Evolutionary conservation across 805 yeast genomes (phyloP).

Genomic region (Kodamaea lidongshanica): DNA sequence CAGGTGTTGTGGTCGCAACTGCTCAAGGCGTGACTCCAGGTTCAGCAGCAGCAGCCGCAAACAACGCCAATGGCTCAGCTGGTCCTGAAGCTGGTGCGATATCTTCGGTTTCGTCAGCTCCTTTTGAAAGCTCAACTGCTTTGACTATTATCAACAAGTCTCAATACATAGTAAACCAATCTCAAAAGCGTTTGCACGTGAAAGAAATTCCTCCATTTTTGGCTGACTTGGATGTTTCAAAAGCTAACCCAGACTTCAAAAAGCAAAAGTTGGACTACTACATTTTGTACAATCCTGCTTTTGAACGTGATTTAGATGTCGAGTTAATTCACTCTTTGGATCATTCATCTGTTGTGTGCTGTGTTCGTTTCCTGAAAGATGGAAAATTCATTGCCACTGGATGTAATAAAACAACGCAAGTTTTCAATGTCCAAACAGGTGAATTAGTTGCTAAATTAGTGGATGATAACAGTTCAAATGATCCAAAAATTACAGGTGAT

Average conservation of each 20-base stretch:
- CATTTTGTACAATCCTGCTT: constrained; percentile 83
- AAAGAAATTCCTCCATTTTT: constrained; percentile 80
- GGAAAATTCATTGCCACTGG: constrained; percentile 95
- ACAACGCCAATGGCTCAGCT: constrained; percentile 5
- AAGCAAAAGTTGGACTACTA: constrained; percentile 82
- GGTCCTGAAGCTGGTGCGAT: constrained; percentile 20
- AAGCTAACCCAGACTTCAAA: constrained; percentile 69
- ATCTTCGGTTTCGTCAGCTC: constrained; percentile 6
- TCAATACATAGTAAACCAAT: constrained; percentile 38
- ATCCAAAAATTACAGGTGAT: constrained; percentile 25
- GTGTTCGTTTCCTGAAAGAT: constrained; percentile 86
- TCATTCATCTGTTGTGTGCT: constrained; percentile 93
- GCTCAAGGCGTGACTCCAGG: constrained; percentile 4
- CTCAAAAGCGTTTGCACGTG: constrained; percentile 48
- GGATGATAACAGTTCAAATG: constrained; percentile 55
- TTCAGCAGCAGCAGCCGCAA: constrained; percentile 13
- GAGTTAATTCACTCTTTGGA: constrained; percentile 85
- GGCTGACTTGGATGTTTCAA: constrained; percentile 70
- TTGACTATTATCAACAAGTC: constrained; percentile 34
- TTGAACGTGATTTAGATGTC: constrained; percentile 62
- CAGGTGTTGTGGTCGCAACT: constrained; percentile 6
- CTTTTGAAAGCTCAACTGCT: constrained; percentile 25
- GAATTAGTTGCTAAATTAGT: constrained; percentile 78
- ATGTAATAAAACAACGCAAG: constrained; percentile 92
- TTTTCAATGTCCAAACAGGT: constrained; percentile 87